phyloP scores from a whole-genome alignment of 1,139 yeast species.

The Sugiyamaella pinicola region DNA sequence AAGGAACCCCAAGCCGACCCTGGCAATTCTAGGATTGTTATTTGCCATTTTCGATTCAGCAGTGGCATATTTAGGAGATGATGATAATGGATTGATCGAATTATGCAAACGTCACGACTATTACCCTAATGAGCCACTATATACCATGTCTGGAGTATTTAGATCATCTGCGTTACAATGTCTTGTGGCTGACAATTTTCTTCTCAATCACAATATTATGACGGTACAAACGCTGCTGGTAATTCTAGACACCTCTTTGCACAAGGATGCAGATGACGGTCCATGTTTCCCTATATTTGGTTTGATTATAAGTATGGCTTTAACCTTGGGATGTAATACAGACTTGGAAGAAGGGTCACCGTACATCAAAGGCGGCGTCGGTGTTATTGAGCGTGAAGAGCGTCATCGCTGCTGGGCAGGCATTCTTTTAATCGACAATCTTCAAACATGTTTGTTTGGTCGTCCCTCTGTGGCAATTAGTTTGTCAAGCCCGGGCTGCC shows the following conservation, averaged over 20 bases:
- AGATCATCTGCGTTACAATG: constrained; percentile 19
- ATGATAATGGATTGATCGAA: constrained; percentile 4
- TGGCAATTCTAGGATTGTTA: constrained; percentile 15
- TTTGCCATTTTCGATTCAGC: constrained; percentile 19
- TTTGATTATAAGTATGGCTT: constrained; percentile 22
- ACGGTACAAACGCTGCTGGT: constrained; percentile 22
- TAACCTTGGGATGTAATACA: constrained; percentile 23
- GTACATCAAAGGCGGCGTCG: constrained; percentile 10
- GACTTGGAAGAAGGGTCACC: constrained; percentile 16
- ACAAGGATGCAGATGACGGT: constrained; percentile 24
- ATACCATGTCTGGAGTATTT: constrained; percentile 13
- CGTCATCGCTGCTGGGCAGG: constrained; percentile 26
- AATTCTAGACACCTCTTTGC: constrained; percentile 19
- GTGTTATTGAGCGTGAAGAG: constrained; percentile 22
- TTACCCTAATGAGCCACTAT: constrained; percentile 5
- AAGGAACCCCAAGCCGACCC: constrained; percentile 2
- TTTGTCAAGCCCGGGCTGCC: constrained; percentile 9
- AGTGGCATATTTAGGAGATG: constrained; percentile 20
- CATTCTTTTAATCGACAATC: constrained; percentile 20
- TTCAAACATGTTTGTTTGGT: constrained; percentile 23
- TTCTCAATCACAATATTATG: constrained; percentile 18
- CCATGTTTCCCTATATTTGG: constrained; percentile 25
- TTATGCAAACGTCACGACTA: constrained; percentile 13
- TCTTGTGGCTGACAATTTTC: constrained; percentile 22
- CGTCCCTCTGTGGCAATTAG: constrained; percentile 21